phyloP scores from a whole-genome alignment of 2,329 filamentous ascomycete species.

The Calonectria hawksworthii region DNA sequence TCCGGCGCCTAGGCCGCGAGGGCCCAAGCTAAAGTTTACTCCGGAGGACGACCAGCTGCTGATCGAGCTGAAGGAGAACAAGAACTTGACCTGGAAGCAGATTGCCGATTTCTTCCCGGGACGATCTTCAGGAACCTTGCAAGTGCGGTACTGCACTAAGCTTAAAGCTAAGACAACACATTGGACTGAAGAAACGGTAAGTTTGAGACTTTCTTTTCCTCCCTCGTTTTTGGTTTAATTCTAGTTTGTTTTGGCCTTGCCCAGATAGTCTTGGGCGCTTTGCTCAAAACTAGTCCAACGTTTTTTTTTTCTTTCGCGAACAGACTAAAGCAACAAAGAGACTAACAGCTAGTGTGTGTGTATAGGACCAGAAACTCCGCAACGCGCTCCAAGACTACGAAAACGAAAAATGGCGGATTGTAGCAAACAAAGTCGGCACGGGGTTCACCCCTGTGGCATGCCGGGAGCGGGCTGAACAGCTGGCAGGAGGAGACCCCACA shows the following conservation, averaged over 20 bases:
- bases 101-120: constrained; percentile 97
- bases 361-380: constrained; percentile 81
- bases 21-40: constrained; percentile 94
- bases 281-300: not conserved
- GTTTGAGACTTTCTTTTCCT: constrained; percentile 46
- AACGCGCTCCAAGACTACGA: constrained; percentile 87
- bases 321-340: not conserved
- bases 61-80: constrained; percentile 93
- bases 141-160: constrained; percentile 96
- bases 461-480: constrained; percentile 81
- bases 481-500: constrained; percentile 61
- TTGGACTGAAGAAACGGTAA: constrained; percentile 94
- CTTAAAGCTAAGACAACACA: constrained; percentile 93
- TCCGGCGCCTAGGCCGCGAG: constrained; percentile 84
- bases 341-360: constrained; percentile 22
- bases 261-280: not conserved
- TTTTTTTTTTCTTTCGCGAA: not conserved
- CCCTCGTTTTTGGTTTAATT: not conserved
- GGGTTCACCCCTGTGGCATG: constrained; percentile 91
- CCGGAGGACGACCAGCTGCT: constrained; percentile 90
- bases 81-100: constrained; percentile 96
- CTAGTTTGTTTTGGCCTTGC: not conserved
- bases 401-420: constrained; percentile 92
- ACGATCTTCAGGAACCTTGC: constrained; percentile 88
- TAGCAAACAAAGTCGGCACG: constrained; percentile 90